Evolutionary conservation across 768 basidiomycete genomes (phyloP).

Genomic region (Pleurotus giganteus): DNA sequence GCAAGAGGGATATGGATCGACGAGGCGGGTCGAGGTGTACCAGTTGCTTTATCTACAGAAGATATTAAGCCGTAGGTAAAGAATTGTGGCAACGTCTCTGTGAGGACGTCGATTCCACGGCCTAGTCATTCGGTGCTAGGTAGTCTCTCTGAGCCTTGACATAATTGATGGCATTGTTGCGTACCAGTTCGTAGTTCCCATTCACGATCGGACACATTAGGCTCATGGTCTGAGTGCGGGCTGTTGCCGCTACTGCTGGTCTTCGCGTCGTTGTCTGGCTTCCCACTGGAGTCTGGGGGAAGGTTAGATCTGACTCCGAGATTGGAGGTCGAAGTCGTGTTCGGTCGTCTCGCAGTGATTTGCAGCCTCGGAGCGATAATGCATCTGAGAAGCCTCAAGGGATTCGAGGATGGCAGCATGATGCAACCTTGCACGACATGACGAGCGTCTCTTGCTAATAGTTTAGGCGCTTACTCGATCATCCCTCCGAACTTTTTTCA

Average conservation of each 20-base stretch:
- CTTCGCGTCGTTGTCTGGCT: too few relatives aligned
- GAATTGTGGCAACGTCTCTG: slow-evolving; percentile 69
- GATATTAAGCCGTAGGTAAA: slow-evolving; percentile 67
- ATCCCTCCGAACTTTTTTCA: slow-evolving; percentile 8
- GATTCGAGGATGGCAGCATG: too few relatives aligned
- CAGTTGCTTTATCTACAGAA: slow-evolving; percentile 46
- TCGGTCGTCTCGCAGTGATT: too few relatives aligned
- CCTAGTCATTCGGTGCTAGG: slow-evolving; percentile 36
- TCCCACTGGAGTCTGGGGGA: too few relatives aligned
- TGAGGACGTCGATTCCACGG: slow-evolving; percentile 66
- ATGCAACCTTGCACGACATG: too few relatives aligned
- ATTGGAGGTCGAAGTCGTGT: too few relatives aligned
- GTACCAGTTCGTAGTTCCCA: slow-evolving; percentile 79
- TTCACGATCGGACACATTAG: slow-evolving; percentile 61
- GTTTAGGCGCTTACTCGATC: slow-evolving; percentile 1
- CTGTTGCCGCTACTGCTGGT: neutral
- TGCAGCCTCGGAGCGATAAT: too few relatives aligned
- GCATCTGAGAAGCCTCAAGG: too few relatives aligned
- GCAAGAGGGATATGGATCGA: slow-evolving; percentile 23
- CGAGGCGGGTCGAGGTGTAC: slow-evolving; percentile 27
- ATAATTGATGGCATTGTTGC: slow-evolving; percentile 8
- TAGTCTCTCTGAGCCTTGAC: neutral
- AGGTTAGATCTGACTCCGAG: too few relatives aligned
- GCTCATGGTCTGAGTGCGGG: neutral
- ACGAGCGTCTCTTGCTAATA: too few relatives aligned